A percentile compares a stretch with the other conserved stretches of the same genome.
Conservation (phyloP, 768 basidiomycete species). For the Tylopilus sp. region DNA sequence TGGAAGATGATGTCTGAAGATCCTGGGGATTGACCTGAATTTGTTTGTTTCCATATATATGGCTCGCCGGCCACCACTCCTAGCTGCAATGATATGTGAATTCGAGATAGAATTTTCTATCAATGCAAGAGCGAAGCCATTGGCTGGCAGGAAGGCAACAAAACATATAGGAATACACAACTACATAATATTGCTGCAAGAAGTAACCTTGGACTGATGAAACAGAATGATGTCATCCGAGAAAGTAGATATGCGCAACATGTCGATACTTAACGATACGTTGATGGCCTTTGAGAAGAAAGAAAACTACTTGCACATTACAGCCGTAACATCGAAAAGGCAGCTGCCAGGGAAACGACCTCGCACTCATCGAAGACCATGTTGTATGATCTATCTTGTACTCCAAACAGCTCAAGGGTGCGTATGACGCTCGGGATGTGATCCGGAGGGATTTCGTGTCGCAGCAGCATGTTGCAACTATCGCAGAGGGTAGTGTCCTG, state of each 20-base stretch:
- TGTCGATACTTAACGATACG: slow-evolving; percentile 1
- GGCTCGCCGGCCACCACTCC: no score
- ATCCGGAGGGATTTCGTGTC: slow-evolving; percentile 15
- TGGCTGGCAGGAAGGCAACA: no score
- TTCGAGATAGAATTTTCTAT: no score
- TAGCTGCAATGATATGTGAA: no score
- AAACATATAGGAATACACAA: slow-evolving; percentile 6
- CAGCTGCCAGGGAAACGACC: slow-evolving; percentile 12
- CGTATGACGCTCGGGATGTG: slow-evolving; percentile 24
- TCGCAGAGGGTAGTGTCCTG: slow-evolving; percentile 16
- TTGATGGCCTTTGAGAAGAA: background rate
- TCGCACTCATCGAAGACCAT: slow-evolving; percentile 13
- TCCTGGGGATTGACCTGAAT: no score
- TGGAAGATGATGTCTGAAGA: no score
- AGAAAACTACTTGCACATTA: background rate
- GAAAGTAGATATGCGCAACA: background rate
- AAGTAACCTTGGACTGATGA: background rate
- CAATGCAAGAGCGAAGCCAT: background rate
- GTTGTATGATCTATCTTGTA: slow-evolving; percentile 5
- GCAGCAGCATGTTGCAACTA: slow-evolving; percentile 11
- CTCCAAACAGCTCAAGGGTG: slow-evolving; percentile 17
- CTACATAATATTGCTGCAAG: background rate
- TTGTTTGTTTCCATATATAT: no score
- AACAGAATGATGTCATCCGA: background rate
- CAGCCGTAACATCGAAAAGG: slow-evolving; percentile 22